A percentile compares a stretch with the other conserved stretches of the same genome.
These are phyloP conservation scores for Simmondsia chinensis DNA, from an alignment of 148 eudicot species.

Conservation along the genomic window DNA sequence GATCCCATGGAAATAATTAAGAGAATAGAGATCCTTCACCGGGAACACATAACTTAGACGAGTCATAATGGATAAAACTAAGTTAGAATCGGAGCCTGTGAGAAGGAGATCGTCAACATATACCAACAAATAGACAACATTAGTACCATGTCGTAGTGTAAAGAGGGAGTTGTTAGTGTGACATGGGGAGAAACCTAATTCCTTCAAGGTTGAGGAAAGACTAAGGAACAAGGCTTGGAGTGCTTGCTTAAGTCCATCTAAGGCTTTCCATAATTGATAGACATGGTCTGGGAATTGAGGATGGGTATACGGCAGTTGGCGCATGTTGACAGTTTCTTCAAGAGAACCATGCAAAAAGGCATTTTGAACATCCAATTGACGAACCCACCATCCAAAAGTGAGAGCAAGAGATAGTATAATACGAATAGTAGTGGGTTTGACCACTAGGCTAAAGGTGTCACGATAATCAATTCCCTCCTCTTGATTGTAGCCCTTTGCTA, in stretches of 20 bases:
- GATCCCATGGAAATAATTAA: neutral
- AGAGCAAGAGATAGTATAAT: neutral
- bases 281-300: neutral
- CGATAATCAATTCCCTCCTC: slow-evolving; percentile 1
- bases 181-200: neutral
- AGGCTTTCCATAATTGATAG: neutral
- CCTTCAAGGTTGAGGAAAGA: neutral
- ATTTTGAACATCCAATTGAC: slow-evolving; percentile 7
- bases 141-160: neutral
- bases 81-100: neutral
- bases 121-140: too few species aligned
- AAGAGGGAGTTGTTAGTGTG: neutral
- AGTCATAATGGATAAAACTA: neutral
- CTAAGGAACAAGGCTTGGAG: slow-evolving; percentile 2
- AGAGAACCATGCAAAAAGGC: slow-evolving; percentile 8
- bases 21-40: neutral
- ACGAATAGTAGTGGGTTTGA: slow-evolving; percentile 4
- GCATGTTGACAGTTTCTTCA: neutral
- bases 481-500: slow-evolving; percentile 5
- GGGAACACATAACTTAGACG: neutral
- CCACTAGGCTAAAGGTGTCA: slow-evolving; percentile 9
- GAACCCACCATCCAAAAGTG: neutral
- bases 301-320: slow-evolving; percentile 2
- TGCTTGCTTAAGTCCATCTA: slow-evolving; percentile 1
- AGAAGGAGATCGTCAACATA: too few species aligned